Percentiles rank a stretch among this genome's conserved stretches.
phyloP scores from a whole-genome alignment of 306 rosid genomes.

The Phaseolus lunatus region DNA sequence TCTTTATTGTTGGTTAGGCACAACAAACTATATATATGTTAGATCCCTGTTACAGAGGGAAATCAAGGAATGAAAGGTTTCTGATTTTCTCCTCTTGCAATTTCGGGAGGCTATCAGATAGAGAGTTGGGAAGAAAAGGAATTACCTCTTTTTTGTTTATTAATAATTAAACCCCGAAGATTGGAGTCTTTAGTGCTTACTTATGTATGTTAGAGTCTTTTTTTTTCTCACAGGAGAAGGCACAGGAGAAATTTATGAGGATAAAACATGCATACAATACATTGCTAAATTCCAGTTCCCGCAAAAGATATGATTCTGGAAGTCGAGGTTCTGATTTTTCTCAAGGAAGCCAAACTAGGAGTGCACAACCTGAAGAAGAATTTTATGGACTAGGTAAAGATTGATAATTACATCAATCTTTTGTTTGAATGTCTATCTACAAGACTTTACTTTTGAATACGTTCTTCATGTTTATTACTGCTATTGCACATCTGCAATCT shows the following conservation, averaged over 20 bases:
- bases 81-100: too few relatives aligned
- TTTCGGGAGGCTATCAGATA: too few relatives aligned
- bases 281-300: constrained; percentile 77
- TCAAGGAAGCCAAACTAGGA: constrained; percentile 62
- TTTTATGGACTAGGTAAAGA: constrained; percentile 88
- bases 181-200: constrained; percentile 25
- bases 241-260: constrained; percentile 91
- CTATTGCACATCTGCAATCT: neutral
- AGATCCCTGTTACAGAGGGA: too few relatives aligned
- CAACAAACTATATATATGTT: too few relatives aligned
- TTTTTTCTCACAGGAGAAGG: constrained; percentile 73
- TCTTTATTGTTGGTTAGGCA: too few relatives aligned
- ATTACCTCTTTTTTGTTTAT: too few relatives aligned
- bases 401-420: constrained; percentile 29
- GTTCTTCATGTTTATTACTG: constrained; percentile 15
- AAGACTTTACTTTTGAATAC: constrained; percentile 19
- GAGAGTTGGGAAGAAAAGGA: too few relatives aligned
- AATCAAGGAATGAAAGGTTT: too few relatives aligned
- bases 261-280: constrained; percentile 93
- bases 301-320: constrained; percentile 73
- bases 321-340: constrained; percentile 63
- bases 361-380: constrained; percentile 69
- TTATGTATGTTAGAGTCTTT: constrained; percentile 32
- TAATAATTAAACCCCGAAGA: constrained; percentile 1
- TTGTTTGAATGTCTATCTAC: constrained; percentile 29